A percentile compares a stretch with the other conserved stretches of the same genome.
These are phyloP conservation scores for Plasmopara muralis DNA, from an alignment of 352 stramenopile genomes.

Conservation along the genomic window DNA sequence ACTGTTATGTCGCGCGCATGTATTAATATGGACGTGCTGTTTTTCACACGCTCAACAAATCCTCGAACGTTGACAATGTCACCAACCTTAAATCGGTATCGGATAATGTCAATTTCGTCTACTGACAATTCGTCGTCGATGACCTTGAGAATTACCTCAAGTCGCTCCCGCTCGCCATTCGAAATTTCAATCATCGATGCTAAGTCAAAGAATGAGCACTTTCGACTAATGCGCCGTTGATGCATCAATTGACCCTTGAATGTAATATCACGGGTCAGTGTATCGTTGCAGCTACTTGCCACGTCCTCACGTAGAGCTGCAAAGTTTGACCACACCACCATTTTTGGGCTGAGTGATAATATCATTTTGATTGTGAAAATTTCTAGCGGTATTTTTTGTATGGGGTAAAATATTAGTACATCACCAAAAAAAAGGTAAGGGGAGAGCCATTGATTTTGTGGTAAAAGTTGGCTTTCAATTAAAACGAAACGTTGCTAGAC, in stretches of 20 bases:
- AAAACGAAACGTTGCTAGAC: no score
- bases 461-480: no score
- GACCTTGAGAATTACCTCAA: slow-evolving; percentile 79
- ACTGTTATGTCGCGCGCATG: slow-evolving; percentile 37
- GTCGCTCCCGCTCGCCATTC: slow-evolving; percentile 21
- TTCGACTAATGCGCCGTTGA: slow-evolving; percentile 60
- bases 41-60: slow-evolving; percentile 43
- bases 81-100: slow-evolving; percentile 53
- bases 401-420: no score
- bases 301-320: slow-evolving; percentile 35
- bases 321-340: slow-evolving; percentile 43
- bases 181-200: slow-evolving; percentile 20
- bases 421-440: no score
- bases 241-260: slow-evolving; percentile 76
- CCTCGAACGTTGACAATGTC: slow-evolving; percentile 59
- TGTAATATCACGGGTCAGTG: slow-evolving; percentile 24
- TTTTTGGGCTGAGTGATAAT: slow-evolving; percentile 10
- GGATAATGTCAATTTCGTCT: slow-evolving; percentile 58
- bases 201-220: slow-evolving; percentile 75
- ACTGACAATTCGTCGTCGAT: slow-evolving; percentile 54
- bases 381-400: no score
- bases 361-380: slow-evolving; percentile 16
- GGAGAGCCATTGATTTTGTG: no score
- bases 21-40: slow-evolving; percentile 25
- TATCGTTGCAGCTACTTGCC: slow-evolving; percentile 19